Percentiles rank a stretch among this genome's conserved stretches.
Conservation (phyloP, 371 early-diverging fungal genomes). For the Rhizomucor miehei region DNA sequence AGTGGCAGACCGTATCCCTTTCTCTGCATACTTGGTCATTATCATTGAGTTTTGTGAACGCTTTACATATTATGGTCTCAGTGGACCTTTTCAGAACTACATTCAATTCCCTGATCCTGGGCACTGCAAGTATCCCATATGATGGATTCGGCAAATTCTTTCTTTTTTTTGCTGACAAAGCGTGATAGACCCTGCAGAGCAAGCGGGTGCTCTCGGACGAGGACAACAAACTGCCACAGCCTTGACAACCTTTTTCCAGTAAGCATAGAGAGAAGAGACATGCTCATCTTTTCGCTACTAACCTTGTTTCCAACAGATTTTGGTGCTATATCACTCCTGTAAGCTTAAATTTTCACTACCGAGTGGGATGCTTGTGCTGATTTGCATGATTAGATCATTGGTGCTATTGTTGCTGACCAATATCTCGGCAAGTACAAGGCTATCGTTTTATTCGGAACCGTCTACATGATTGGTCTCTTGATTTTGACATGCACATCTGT, state of each 20-base stretch:
- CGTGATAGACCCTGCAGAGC: slow-evolving; percentile 34
- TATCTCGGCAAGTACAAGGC: slow-evolving; percentile 82
- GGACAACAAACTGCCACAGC: slow-evolving; percentile 64
- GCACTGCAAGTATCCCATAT: slow-evolving; percentile 27
- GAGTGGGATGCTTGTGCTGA: too few relatives aligned
- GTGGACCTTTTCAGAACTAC: slow-evolving; percentile 69
- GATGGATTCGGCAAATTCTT: background rate
- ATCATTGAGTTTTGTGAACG: slow-evolving; percentile 62
- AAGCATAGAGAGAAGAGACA: too few relatives aligned
- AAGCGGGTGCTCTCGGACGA: slow-evolving; percentile 45
- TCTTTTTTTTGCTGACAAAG: background rate
- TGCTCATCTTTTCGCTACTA: background rate
- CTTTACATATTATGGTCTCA: slow-evolving; percentile 76
- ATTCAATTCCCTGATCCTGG: slow-evolving; percentile 43
- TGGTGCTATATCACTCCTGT: slow-evolving; percentile 80
- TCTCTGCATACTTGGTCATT: slow-evolving; percentile 43
- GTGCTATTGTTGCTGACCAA: slow-evolving; percentile 80
- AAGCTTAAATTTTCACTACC: slow-evolving; percentile 1
- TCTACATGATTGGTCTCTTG: slow-evolving; percentile 69
- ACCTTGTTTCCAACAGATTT: slow-evolving; percentile 30
- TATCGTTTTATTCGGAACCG: slow-evolving; percentile 60
- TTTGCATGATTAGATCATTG: slow-evolving; percentile 50
- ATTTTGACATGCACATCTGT: slow-evolving; percentile 65
- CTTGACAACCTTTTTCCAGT: slow-evolving; percentile 69
- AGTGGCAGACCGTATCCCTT: slow-evolving; percentile 36